Base-by-base conservation (phyloP, 2,329 filamentous ascomycete species). In the Torrubiellomyces zombiae region DNA sequence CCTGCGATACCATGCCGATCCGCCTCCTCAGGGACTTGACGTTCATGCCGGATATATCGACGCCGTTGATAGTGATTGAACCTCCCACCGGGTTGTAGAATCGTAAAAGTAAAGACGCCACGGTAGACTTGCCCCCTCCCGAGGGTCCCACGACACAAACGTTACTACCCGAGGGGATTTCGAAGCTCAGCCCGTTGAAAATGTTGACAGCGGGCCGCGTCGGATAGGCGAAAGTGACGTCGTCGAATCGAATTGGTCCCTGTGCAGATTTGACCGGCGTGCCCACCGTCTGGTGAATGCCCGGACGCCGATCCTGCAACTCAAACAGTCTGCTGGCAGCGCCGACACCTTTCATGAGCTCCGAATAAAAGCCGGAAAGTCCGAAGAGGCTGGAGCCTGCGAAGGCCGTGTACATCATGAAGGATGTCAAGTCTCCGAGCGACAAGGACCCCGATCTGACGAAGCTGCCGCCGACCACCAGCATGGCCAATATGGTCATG, bases 341-440 rank as follows among this genome's bases (percentile, higher is more conserved):
- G 41, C 91, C 89, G 4, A 93, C 86, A 20, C 91, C 91, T 51
- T 98, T 98, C 89, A 98, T 98, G 32, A 98, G 63, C 47, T 98
- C 89, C 0, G 85, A 93, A 52, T 94, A 98, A 55, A 98, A 98
- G 28, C 80, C 82, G 4, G 83, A 93, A 2, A 98, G 60, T 4
- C 89, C 89, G 38, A 95, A 93, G 34, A 98, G 67, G 51, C 81
- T 92, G 24, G 80, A 89, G 3, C 71, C 71, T 6, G 71, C 69
- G 48, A 74, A 95, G 4, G 81, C 86, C 3, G 85, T 92, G 51
- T 95, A 98, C 86, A 98, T 95, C 56, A 98, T 67, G 53, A 98
- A 98, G 0, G 83, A 92, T 1, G 89, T 91, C 21, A 98, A 56
- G 36, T 98, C 86, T 38, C 89, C 89, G 23, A 95, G 74, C 6